Evolutionary conservation across 768 basidiomycete genomes (phyloP), one percentile per base, ranked within the genome.

Genomic region (Amyloporia xantha): DNA sequence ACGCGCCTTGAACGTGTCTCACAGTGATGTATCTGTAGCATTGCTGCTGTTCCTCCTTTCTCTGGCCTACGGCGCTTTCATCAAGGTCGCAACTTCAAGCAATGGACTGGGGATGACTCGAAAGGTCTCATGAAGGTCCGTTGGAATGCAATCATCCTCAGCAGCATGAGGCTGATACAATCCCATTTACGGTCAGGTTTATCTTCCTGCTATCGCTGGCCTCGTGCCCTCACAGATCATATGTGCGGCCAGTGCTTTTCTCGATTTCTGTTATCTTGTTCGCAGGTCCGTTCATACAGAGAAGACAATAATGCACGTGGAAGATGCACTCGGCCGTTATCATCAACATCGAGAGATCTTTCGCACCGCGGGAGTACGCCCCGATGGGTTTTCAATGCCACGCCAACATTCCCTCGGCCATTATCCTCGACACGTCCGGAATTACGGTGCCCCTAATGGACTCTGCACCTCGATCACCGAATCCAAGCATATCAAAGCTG

Each of bases 51-150:
- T 4, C 59, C 59, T 2, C 49, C 52, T 10, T 61, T 58, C 43
- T 39, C 57, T 1, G 57, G 54, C 0, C 48, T 62, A 6, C 47
- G 57, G 1, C 45, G 44, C 13, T 62, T 62, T 44, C 53, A 45
- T 3, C 38, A 62, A 20, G 61, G 61, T 0, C 49, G 61, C 9
- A 45, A 47, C 24, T 62, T 61, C 54, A 61, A 60, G 26, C 61
- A 61, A 21, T 62, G 61, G 61, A 62, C 59, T 1, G 62, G 59
- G 2, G 54, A 63, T 28, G 61, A 63, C 36, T 62, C 59, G 0
- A 62, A 62, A 41, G 62, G 52, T 1, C 33, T 63, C 12, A 62
- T 62, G 59, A 62, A 62, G 54, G 61, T 61, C 25, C 20, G 35
- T 38, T 4, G 10, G 33, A 9, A 7, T 7, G 13, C 19, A n/a